Evolutionary conservation across 73 alveolate genomes (phyloP).

Genomic region (Paramecium caudatum): DNA sequence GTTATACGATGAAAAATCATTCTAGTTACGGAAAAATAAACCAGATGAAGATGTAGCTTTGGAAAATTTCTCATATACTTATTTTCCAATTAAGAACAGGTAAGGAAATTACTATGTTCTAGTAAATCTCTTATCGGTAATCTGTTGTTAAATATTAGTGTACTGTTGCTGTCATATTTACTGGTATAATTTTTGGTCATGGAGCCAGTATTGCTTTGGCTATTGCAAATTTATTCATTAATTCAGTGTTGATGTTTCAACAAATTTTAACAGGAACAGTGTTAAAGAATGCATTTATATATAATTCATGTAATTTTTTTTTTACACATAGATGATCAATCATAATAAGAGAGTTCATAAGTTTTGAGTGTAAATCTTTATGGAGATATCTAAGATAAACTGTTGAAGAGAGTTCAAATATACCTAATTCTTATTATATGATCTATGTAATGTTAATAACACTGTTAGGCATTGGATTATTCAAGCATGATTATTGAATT

Average conservation of each 20-base stretch:
- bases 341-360: slow-evolving; percentile 18
- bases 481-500: slow-evolving; percentile 52
- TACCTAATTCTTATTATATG: slow-evolving; percentile 14
- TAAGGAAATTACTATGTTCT: slow-evolving; percentile 16
- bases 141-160: background rate
- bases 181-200: slow-evolving; percentile 62
- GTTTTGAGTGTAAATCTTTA: slow-evolving; percentile 19
- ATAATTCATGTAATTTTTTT: background rate
- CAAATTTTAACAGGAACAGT: slow-evolving; percentile 31
- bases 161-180: slow-evolving; percentile 27
- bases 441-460: slow-evolving; percentile 23
- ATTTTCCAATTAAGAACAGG: slow-evolving; percentile 54
- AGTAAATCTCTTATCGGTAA: slow-evolving; percentile 33
- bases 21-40: slow-evolving; percentile 12
- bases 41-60: slow-evolving; percentile 35
- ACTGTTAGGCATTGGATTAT: slow-evolving; percentile 25
- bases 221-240: slow-evolving; percentile 10
- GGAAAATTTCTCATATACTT: slow-evolving; percentile 2
- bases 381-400: slow-evolving; percentile 35
- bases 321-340: background rate
- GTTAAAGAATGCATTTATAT: slow-evolving; percentile 40
- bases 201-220: slow-evolving; percentile 38
- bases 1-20: slow-evolving; percentile 31
- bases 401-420: slow-evolving; percentile 33
- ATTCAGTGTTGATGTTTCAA: background rate